These are phyloP conservation scores for Mycena alexandri DNA, from an alignment of 768 basidiomycete genomes.

Conservation along the genomic window DNA sequence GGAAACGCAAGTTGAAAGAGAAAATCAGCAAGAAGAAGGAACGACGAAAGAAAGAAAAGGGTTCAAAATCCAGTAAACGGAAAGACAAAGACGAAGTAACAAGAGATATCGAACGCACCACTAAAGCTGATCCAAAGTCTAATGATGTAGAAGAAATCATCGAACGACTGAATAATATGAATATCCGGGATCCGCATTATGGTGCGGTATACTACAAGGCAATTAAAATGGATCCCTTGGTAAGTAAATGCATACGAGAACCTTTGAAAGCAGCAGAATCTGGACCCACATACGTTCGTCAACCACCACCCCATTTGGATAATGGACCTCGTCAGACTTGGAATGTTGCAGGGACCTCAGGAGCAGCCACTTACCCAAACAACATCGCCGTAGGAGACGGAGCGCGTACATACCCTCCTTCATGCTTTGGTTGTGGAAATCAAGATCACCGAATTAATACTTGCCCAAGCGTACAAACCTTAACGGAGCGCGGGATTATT, in stretches of 20 bases:
- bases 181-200: conserved; percentile 11
- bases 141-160: conserved; percentile 8
- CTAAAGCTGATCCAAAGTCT: neutral
- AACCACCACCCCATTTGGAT: neutral
- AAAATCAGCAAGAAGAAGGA: neutral
- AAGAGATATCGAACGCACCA: neutral
- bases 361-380: neutral
- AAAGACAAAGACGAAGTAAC: neutral
- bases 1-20: too few species aligned
- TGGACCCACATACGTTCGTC: neutral
- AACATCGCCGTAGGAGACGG: neutral
- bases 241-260: neutral
- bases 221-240: too few species aligned
- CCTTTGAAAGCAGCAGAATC: neutral
- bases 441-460: neutral
- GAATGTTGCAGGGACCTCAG: neutral
- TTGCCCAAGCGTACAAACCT: neutral
- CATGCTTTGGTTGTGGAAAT: neutral
- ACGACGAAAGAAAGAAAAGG: neutral
- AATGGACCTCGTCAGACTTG: neutral
- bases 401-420: neutral
- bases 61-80: too few species aligned
- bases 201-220: conserved; percentile 14
- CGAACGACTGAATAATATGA: conserved; percentile 4
- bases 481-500: neutral